These are phyloP conservation scores for Porogramme epimiltina DNA, from an alignment of 1,284 basidiomycete genomes.

Conservation along the genomic window DNA sequence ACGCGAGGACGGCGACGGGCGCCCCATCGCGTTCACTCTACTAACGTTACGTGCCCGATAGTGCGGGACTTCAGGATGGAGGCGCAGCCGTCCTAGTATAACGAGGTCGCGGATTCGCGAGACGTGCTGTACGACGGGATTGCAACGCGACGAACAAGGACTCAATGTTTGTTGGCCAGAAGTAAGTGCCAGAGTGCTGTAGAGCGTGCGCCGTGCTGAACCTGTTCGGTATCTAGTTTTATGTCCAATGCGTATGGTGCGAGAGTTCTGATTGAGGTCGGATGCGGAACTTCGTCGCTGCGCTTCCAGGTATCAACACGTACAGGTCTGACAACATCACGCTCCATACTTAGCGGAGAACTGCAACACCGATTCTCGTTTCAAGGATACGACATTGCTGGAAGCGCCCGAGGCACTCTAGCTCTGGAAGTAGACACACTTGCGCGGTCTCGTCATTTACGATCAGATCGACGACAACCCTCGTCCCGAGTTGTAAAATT, in stretches of 20 bases:
- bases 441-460: no score
- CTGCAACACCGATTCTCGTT: no score
- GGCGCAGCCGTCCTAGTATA: slow-evolving; percentile 69
- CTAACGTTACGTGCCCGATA: slow-evolving; percentile 45
- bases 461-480: no score
- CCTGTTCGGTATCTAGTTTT: no score
- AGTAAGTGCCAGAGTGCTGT: slow-evolving; percentile 39
- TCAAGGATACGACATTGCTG: no score
- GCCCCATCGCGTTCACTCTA: slow-evolving; percentile 65
- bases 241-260: slow-evolving; percentile 67
- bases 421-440: no score
- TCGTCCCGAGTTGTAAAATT: no score
- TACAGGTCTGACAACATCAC: slow-evolving; percentile 56
- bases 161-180: slow-evolving; percentile 46
- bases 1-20: slow-evolving; percentile 56
- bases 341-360: slow-evolving; percentile 29
- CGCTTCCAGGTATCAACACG: slow-evolving; percentile 54
- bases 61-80: slow-evolving; percentile 59
- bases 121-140: slow-evolving; percentile 60
- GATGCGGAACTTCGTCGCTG: no score
- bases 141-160: slow-evolving; percentile 67
- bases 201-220: no score
- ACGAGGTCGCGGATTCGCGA: slow-evolving; percentile 53
- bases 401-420: no score
- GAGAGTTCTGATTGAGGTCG: background rate